These are phyloP conservation scores for Pichia kluyveri DNA, from an alignment of 805 yeast species.

Conservation along the genomic window DNA sequence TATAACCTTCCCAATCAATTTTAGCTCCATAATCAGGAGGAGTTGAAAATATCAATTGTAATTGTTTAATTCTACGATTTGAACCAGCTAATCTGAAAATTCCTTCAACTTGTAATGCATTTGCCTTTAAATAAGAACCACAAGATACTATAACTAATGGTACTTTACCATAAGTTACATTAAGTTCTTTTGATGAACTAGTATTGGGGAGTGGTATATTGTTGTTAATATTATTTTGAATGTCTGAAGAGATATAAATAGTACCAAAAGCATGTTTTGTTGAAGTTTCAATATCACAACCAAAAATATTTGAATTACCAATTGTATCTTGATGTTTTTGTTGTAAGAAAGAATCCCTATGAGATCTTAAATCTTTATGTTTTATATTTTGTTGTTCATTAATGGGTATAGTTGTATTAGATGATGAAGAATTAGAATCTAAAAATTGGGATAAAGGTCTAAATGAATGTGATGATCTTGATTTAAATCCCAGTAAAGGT, in stretches of 20 bases:
- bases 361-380: slow-evolving; percentile 27
- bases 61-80: slow-evolving; percentile 74
- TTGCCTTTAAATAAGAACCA: slow-evolving; percentile 73
- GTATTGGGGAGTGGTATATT: slow-evolving; percentile 30
- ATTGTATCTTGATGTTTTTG: slow-evolving; percentile 34
- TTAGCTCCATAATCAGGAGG: slow-evolving; percentile 89
- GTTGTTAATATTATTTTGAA: slow-evolving; percentile 31
- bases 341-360: slow-evolving; percentile 39
- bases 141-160: slow-evolving; percentile 96
- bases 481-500: slow-evolving; percentile 41
- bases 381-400: not conserved
- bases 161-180: slow-evolving; percentile 71
- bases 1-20: slow-evolving; percentile 85
- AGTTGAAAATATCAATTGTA: slow-evolving; percentile 73
- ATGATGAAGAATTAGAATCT: slow-evolving; percentile 17
- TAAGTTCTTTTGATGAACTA: slow-evolving; percentile 19
- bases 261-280: slow-evolving; percentile 69
- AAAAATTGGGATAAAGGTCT: slow-evolving; percentile 24
- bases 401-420: not conserved
- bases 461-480: slow-evolving; percentile 40
- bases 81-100: slow-evolving; percentile 92
- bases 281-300: slow-evolving; percentile 66
- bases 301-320: slow-evolving; percentile 57
- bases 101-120: slow-evolving; percentile 78
- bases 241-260: slow-evolving; percentile 43